Base-by-base conservation (phyloP, 1,139 yeast genomes). In the Debaryomyces coudertii region DNA sequence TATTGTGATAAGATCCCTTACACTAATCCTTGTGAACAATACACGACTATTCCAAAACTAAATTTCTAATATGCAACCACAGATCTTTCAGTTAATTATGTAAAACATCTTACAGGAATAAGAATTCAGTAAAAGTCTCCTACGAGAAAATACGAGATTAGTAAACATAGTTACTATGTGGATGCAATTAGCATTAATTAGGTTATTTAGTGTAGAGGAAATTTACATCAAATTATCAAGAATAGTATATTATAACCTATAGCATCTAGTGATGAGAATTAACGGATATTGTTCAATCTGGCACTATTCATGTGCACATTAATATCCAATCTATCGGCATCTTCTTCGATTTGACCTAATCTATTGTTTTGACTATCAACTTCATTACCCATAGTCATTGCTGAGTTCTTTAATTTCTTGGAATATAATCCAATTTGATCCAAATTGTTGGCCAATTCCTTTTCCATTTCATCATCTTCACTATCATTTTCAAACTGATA, bases 381-480 rank as follows among this genome's bases (percentile, higher is more conserved):
- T 60, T 80, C 85, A 23, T 63, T 58, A 42, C 77, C 74, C 66
- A 76, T 72, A 8, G 76, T 66, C 40, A 57, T 59, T n/a, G 83
- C 83, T 40, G 73, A 63, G 47, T 58, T 63, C 55, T 69, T 73
- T 58, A 77, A 68, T 49, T 70, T 76, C 55, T 64, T 65, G 8
- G 80, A 73, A 57, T 69, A 69, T 41, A 63, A 62, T 1, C 74
- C 75, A 36, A 81, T 80, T 63, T 77, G 81, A 50, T 79, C 82
- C 62, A 80, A 68, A 56, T 80, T 80, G 46, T 65, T 54, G 9
- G 82, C 78, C 56, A 79, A 67, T 52, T 80, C 83, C 54, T 79
- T 79, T 56, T 80, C 85, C 74, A 77, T 75, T 48, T 76, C 81
- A 52, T 80, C 85, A 56, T 80, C 85, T 55, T 80, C 85, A 42